Percentiles rank a stretch among this genome's conserved stretches.
Conservation (phyloP, 805 yeast genomes). For the Kodamaea sagamina region DNA sequence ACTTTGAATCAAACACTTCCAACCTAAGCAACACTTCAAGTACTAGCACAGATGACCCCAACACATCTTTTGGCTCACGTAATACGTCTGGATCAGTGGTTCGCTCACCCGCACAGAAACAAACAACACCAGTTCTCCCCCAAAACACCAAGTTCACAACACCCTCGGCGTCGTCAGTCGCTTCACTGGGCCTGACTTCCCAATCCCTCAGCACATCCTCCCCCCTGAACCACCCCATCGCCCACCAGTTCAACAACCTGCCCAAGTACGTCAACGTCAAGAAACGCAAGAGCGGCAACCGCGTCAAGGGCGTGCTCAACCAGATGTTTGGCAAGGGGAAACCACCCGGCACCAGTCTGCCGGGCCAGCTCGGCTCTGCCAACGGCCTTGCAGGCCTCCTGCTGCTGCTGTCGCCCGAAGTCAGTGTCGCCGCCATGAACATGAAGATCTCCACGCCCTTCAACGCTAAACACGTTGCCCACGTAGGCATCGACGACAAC, state of each 20-base stretch:
- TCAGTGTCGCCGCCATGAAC: conserved; percentile 28
- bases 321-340: conserved; percentile 48
- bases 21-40: not conserved
- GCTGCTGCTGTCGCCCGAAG: conserved; percentile 17
- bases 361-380: conserved; percentile 12
- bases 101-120: conserved; percentile 19
- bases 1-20: conserved; percentile 4
- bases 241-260: conserved; percentile 9
- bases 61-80: conserved; percentile 10
- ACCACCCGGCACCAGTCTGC: conserved; percentile 14
- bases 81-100: conserved; percentile 27
- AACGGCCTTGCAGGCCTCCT: conserved; percentile 14
- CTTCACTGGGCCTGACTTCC: conserved; percentile 5
- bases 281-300: conserved; percentile 47
- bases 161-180: not conserved
- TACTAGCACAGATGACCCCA: not conserved
- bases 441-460: conserved; percentile 86
- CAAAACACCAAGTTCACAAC: conserved; percentile 16
- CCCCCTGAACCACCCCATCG: conserved; percentile 1
- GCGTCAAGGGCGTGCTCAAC: conserved; percentile 60
- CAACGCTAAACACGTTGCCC: conserved; percentile 87
- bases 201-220: conserved; percentile 15
- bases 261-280: conserved; percentile 16
- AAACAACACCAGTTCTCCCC: conserved; percentile 26
- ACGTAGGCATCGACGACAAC: conserved; percentile 86